These are phyloP conservation scores for Plasmodium blacklocki DNA, from an alignment of 169 alveolate genomes.

Conservation along the genomic window DNA sequence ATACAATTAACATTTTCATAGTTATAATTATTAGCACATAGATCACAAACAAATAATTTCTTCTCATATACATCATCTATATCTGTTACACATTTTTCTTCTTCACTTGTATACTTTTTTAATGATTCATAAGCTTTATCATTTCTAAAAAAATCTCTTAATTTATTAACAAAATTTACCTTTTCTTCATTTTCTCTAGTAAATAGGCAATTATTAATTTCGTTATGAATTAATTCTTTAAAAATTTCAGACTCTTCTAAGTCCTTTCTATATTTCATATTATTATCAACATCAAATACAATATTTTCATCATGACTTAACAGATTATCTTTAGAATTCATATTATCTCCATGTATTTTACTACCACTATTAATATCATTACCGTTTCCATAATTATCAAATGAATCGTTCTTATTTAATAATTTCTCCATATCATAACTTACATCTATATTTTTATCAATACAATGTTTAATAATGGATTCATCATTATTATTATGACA, in stretches of 20 bases:
- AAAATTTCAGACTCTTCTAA: neutral
- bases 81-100: conserved; percentile 64
- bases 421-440: no score
- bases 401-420: no score
- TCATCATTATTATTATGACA: no score
- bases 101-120: conserved; percentile 1
- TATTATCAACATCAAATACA: neutral
- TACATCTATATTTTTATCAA: no score
- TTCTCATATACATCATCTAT: conserved; percentile 44
- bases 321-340: neutral
- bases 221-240: conserved; percentile 29
- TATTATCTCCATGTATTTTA: neutral
- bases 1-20: conserved; percentile 66
- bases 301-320: neutral
- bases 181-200: conserved; percentile 17
- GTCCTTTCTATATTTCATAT: neutral
- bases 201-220: conserved; percentile 16
- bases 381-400: neutral
- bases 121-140: neutral
- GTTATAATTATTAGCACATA: conserved; percentile 69
- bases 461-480: no score
- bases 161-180: conserved; percentile 2
- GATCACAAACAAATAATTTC: conserved; percentile 63
- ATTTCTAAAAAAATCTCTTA: conserved; percentile 33
- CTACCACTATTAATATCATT: neutral